Base-by-base conservation (phyloP, 805 yeast genomes). In the Spathaspora hagerdaliae region DNA sequence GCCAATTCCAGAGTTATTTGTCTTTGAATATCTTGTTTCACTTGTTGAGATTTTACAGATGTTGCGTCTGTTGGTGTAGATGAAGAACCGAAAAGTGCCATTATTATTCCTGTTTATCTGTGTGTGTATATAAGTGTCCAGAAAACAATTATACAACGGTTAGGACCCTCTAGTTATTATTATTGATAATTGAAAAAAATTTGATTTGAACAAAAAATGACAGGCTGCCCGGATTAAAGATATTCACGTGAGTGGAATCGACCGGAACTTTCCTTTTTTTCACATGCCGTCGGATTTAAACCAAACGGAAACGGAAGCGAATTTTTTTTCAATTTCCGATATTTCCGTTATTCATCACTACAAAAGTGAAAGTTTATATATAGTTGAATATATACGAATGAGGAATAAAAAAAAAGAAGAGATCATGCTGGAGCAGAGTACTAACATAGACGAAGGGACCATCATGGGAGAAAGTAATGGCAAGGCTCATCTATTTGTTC, bases 1-100 rank as follows among this genome's bases (percentile, higher is more conserved):
- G 96, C 96, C 51, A 91, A 72, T 60, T 91, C 97, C 62, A 82
- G 86, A 36, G 83, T 74, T 46, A 91, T 82, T 59, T 85, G 87
- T 14, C 74, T 71, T 63, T 87, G 85, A 44, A 89, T 66, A 58
- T 82, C 79, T 27, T 78, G 76, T 58, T 84, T 83, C 48, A 83
- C 55, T 51, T 77, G 74, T 43, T 73, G 69, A 6, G 75, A 55
- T 36, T 62, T 61, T 7, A 15, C 35, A 27, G 53, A 19, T 27
- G 43, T 33, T 2, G 45, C 32, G 1, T 49, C 9, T 9, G 46
- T 10, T 11, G 51, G 10, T 7, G 52, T 41, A 15, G 55, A 38
- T n/a, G 55, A 34, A 5, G 54, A 34, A 11, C 64, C 60, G 46
- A 60, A 61, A 36, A 61, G 52, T 37, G 61, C 63, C 66, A 61